These are phyloP conservation scores for Crotalaria pallida DNA, from an alignment of 306 rosid species.

Conservation along the genomic window DNA sequence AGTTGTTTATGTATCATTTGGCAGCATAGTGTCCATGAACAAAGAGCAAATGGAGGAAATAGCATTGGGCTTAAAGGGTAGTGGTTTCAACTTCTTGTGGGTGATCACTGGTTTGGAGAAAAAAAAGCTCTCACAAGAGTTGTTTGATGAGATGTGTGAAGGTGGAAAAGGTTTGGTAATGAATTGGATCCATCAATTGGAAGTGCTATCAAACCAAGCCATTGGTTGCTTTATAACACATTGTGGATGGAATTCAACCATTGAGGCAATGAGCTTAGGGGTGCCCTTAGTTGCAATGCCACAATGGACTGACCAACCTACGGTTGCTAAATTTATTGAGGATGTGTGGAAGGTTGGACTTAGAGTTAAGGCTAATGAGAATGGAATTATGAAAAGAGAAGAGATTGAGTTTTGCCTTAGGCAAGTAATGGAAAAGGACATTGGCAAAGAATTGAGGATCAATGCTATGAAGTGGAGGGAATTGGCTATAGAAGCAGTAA, in stretches of 20 bases:
- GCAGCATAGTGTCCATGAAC: conserved; percentile 42
- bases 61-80: conserved; percentile 30
- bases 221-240: conserved; percentile 50
- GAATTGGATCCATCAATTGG: conserved; percentile 43
- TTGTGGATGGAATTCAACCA: conserved; percentile 54
- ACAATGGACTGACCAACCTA: conserved; percentile 55
- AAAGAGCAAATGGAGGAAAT: conserved; percentile 46
- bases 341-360: conserved; percentile 49
- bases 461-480: conserved; percentile 44
- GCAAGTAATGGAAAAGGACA: conserved; percentile 25
- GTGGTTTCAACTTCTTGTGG: conserved; percentile 44
- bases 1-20: conserved; percentile 50
- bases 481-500: conserved; percentile 27
- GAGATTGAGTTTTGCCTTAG: conserved; percentile 35
- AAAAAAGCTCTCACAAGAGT: conserved; percentile 19
- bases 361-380: conserved; percentile 33
- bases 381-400: conserved; percentile 33
- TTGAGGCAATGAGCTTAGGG: conserved; percentile 47
- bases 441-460: conserved; percentile 27
- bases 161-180: conserved; percentile 39
- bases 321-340: conserved; percentile 39
- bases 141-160: conserved; percentile 15
- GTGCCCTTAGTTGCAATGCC: conserved; percentile 55
- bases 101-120: conserved; percentile 34
- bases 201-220: conserved; percentile 36